Evolutionary conservation across 202 grass and related monocot species (phyloP).

Genomic region (Carex sylvatica): DNA sequence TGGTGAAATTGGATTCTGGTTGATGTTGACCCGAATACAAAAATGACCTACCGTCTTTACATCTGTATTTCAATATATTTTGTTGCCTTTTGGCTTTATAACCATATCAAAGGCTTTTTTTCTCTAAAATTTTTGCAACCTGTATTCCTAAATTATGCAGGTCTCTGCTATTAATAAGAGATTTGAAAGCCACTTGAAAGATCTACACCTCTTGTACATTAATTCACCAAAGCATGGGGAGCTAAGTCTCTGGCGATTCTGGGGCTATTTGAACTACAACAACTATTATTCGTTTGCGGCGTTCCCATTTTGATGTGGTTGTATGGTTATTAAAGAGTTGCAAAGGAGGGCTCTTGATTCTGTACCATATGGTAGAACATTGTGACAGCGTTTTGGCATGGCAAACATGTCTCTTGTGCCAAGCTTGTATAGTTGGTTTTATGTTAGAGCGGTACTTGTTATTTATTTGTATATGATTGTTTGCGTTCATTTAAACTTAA

Average conservation of each 20-base stretch:
- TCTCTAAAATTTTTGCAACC: not conserved
- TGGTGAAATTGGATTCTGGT: no score
- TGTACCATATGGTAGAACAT: not conserved
- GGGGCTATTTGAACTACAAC: slow-evolving; percentile 91
- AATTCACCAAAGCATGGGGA: slow-evolving; percentile 76
- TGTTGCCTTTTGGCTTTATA: not conserved
- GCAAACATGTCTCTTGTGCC: not conserved
- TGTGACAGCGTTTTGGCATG: not conserved
- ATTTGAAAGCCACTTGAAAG: slow-evolving; percentile 67
- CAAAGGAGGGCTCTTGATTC: not conserved
- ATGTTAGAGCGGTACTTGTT: not conserved
- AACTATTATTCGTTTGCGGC: slow-evolving; percentile 52
- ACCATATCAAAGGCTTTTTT: not conserved
- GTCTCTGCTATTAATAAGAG: slow-evolving; percentile 45
- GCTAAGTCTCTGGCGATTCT: slow-evolving; percentile 70
- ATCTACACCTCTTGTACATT: slow-evolving; percentile 53
- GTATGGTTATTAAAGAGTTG: not conserved
- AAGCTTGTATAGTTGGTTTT: slow-evolving; percentile 2
- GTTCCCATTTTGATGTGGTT: not conserved
- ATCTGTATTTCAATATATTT: no score
- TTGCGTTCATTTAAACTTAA: not conserved
- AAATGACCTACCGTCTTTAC: no score
- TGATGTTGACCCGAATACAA: no score
- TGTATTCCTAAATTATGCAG: slow-evolving; percentile 37
- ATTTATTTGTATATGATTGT: slow-evolving; percentile 10